Base-by-base conservation (phyloP, 371 early-diverging fungal genomes). In the Rozella allomycis region DNA sequence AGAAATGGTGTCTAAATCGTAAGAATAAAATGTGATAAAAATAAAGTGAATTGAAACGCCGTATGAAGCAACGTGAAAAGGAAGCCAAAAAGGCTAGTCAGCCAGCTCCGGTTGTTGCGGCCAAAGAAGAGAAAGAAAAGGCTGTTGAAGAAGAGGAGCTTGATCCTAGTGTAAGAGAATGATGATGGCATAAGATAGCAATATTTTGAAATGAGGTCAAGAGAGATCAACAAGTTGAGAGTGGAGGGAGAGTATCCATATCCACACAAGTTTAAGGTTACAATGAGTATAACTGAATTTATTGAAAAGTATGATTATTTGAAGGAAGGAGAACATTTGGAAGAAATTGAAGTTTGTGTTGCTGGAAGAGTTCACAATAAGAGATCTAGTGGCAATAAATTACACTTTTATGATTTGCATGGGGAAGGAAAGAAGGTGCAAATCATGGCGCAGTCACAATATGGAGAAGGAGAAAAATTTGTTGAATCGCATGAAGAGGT, bases 231-330 rank as follows among this genome's bases (percentile, higher is more conserved):
- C 40, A 65, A 74, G 59, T 60, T 84, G 39, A 76, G 81, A 42
- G 65, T 66, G 41, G 14, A 9, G 20, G 20, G 16, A 32, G 10
- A 18, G 16, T 7, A 17, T 5, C 90, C 91, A 29, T 94, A 91
- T 48, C 96, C 96, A 35, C 83, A 94, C 76, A 94, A 94, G 68
- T 94, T 87, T 75, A 54, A 82, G 33, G 93, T 90, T 26, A 52
- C 68, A 25, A 55, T 81, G 49, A 74, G 78, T 11, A 41, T 93
- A 37, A 65, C 79, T 17, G 74, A 64, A 17, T 94, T 78, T 42
- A 78, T 88, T 37, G 67, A 64, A 40, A 80, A 82, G 68, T 94
- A 65, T 54, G 47, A 39, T 38, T 37, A 47, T 26, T 39, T 90
- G 34, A 22, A 35, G 17, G 60, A 71, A 50, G 86, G 79, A 23